Conservation (phyloP, 2,329 filamentous ascomycete species). For the Plectosphaerella plurivora region DNA sequence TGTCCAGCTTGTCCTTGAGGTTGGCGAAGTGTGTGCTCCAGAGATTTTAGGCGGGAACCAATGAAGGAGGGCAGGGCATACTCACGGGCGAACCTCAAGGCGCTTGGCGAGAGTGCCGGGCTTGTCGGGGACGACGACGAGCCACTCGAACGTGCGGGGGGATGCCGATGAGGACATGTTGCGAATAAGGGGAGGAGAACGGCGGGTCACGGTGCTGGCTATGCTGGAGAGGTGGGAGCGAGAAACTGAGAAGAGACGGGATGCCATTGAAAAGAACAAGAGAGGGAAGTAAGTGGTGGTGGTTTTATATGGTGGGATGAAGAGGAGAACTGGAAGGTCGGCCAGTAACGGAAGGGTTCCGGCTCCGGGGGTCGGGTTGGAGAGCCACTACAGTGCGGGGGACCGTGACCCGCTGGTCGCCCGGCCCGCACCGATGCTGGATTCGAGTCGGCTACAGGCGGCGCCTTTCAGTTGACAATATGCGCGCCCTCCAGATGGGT, state of each 20-base stretch:
- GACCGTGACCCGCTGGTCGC: neutral
- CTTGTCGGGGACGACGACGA: slow-evolving; percentile 66
- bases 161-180: slow-evolving; percentile 20
- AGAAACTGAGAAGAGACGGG: neutral
- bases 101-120: slow-evolving; percentile 56
- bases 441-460: neutral
- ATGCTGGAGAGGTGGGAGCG: neutral
- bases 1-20: slow-evolving; percentile 45
- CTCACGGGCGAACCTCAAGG: slow-evolving; percentile 55
- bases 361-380: neutral
- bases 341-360: neutral
- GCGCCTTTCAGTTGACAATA: neutral
- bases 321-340: neutral
- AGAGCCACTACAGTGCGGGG: neutral
- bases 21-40: slow-evolving; percentile 47
- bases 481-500: no score
- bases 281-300: neutral
- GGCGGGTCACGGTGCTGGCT: neutral
- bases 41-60: slow-evolving; percentile 1
- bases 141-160: slow-evolving; percentile 54
- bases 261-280: neutral
- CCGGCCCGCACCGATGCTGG: neutral
- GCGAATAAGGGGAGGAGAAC: slow-evolving; percentile 5
- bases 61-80: slow-evolving; percentile 14
- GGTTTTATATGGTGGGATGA: neutral